Evolutionary conservation across 78 protist species (phyloP), one percentile per base, ranked within the genome.

Genomic region (Tieghemostelium lacteum): DNA sequence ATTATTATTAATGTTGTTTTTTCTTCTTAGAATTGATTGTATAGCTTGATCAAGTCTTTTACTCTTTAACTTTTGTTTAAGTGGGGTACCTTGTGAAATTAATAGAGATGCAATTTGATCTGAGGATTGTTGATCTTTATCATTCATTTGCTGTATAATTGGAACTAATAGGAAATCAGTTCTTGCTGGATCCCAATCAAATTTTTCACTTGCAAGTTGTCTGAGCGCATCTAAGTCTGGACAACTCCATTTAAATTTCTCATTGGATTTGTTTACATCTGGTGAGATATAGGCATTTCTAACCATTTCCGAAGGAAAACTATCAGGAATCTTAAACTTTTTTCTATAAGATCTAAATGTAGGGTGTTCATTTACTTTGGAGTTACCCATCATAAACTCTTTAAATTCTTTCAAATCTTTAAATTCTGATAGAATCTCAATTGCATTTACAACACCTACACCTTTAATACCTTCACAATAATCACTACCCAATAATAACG

Each of bases 371-470:
- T 37, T 26, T 28, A 26, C n/a, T 26, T 16, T 33, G 8, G 54
- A 49, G 8, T 14, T 33, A 31, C 26, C 20, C 6, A 5, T 6
- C 2, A 87, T 74, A 37, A 75, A 87, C 2, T 34, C 16, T 50
- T 45, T 50, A 40, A 76, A 89, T 16, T 77, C 85, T 17, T 78
- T 42, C 24, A 78, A 45, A 34, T 64, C 45, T 42, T 73, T 31
- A 62, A 87, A 93, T 42, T 85, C 89, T 19, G 55, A 24, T 12
- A 86, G 31, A 3, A 87, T 73, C 73, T 94, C 96, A 45, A 88
- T 64, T 24, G 95, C 96, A 65, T 75, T 78, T 1, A 94, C 94
- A 4, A 89, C 29, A 29, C 96, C 96, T 29, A 89, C 31, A 57
- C 94, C 94, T 33, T 78, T 63, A 29, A 94, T 29, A 5, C 96